Evolutionary conservation across 1,139 yeast genomes (phyloP), one percentile per base, ranked within the genome.

Genomic region (Debaryomycetaceae sp.): DNA sequence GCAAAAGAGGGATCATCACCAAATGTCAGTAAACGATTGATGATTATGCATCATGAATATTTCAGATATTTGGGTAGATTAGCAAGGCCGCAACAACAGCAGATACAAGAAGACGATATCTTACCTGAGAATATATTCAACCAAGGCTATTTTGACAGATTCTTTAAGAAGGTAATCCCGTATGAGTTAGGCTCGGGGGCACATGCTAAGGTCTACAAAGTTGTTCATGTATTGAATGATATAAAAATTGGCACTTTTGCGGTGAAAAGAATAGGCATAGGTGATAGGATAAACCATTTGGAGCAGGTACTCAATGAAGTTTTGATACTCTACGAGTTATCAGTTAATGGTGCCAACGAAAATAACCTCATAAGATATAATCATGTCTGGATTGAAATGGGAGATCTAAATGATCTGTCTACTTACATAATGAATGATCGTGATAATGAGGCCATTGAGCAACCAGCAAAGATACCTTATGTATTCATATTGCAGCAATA

Each of bases 331-430:
- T 76, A 76, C 54, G 77, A 75, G 49, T 59, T 78, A 33, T 75
- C 75, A 0, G 66, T 56, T 14, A 60, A 64, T 39, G 73, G 75
- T 0, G 73, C 74, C 33, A 66, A 66, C 43, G 73, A 68, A 42
- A 65, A 80, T 23, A 87, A 89, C 59, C 72, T 89, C 53, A 88
- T 89, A 22, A 79, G 87, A 24, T 90, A 90, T 59, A 89, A 89
- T 58, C 97, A 90, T 65, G 96, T 89, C 31, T 90, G 97, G 97
- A 65, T 90, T 36, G 97, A 90, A 57, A 71, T 83, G 58, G 88
- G 88, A 24, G 75, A 77, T 35, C 62, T 83, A 30, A 73, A 80
- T 20, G 80, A 76, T 42, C 71, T 65, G 70, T 46, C 50, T 8
- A 57, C 72, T 0, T 65, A 58, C 42, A 55, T 67, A 37, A 45